Evolutionary conservation across 805 yeast genomes (phyloP), one percentile per base, ranked within the genome.

Genomic region (Dipodascopsis uninucleata): DNA sequence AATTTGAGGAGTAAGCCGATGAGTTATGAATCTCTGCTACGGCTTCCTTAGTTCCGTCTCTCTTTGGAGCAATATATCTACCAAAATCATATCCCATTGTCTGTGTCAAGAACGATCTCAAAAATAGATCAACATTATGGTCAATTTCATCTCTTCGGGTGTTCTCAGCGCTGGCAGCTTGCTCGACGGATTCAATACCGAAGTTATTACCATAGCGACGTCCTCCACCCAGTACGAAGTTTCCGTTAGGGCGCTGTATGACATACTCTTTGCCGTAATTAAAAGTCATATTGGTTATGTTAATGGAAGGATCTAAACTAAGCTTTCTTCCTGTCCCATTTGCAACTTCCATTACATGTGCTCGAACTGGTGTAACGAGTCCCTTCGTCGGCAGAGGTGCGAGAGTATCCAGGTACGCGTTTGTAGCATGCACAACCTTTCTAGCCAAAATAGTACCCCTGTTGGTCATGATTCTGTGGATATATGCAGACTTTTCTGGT

Each of bases 361-460:
- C 64, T 9, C 64, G 56, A 5, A 55, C 53, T 5, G 66, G 66
- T 20, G 45, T 36, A 12, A 61, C 54, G 9, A 43, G 25, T n/a
- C 33, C 39, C 4, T 24, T 21, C 21, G 46, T 25, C 12, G 28
- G 29, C 32, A 12, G 41, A 32, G 24, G 40, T 16, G 44, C 37
- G n/a, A 55, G 29, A 14, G 39, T 38, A 28, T 51, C 58, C 14
- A 48, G 28, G 31, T 63, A 61, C 33, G 66, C 72, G 58, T 72
- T 61, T 32, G 68, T 71, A 43, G 65, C 70, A 43, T 64, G 51
- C 3, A 71, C 65, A 9, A 72, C 63, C 37, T 67, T 64, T 28
- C 57, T 56, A 3, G 71, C 59, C 5, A 60, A 37, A 8, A 53
- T 60, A 3, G 39, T 35, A n/a, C 71, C 71, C 28, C 61, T 49